Evolutionary conservation across 148 eudicot species (phyloP).

Genomic region (Camellia japonica): DNA sequence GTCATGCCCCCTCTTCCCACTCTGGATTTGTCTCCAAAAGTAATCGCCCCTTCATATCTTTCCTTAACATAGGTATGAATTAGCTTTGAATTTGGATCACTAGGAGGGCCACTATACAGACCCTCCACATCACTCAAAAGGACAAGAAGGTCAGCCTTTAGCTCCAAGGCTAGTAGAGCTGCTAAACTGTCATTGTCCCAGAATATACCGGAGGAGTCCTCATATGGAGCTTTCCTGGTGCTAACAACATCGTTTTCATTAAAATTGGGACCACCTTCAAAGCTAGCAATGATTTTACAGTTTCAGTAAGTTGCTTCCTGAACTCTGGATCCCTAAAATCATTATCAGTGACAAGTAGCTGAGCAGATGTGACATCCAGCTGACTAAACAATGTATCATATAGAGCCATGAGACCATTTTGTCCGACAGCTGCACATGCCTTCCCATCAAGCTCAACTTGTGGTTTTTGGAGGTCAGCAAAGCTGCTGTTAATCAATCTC

Average conservation of each 20-base stretch:
- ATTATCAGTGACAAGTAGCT: constrained; percentile 92
- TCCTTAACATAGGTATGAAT: too few relatives aligned
- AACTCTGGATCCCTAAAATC: constrained; percentile 86
- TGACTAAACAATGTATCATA: constrained; percentile 92
- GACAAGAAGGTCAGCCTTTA: too few relatives aligned
- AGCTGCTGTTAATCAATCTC: constrained; percentile 75
- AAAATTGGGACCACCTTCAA: constrained; percentile 77
- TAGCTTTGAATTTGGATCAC: too few relatives aligned
- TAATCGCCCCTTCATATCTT: too few relatives aligned
- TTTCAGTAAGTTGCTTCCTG: constrained; percentile 70
- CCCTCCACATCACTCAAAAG: too few relatives aligned
- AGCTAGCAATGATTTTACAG: constrained; percentile 60
- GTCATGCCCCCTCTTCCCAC: constrained; percentile 99
- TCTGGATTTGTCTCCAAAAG: constrained; percentile 96
- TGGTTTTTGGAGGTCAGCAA: constrained; percentile 97
- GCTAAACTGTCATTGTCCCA: too few relatives aligned
- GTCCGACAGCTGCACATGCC: constrained; percentile 99
- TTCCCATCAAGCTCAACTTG: constrained; percentile 93
- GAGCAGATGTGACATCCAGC: constrained; percentile 93
- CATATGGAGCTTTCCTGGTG: constrained; percentile 95
- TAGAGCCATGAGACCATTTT: constrained; percentile 94
- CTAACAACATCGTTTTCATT: constrained; percentile 98
- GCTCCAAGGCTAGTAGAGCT: too few relatives aligned
- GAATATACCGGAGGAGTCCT: too few relatives aligned
- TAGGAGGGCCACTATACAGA: too few relatives aligned